These are phyloP conservation scores for Hymenoscyphus infarciens DNA, from an alignment of 2,329 filamentous ascomycete genomes.

Conservation along the genomic window DNA sequence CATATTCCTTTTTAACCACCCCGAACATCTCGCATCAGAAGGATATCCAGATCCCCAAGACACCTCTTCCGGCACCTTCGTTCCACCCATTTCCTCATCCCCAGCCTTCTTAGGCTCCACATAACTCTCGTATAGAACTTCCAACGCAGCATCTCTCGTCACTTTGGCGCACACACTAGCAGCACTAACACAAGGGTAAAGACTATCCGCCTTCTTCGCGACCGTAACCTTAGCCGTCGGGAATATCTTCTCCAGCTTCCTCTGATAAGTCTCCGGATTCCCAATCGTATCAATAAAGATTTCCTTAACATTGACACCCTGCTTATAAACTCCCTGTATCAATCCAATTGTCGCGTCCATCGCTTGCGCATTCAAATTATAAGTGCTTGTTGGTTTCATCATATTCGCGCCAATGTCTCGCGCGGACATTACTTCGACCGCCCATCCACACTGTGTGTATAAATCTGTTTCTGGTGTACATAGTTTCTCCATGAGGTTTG, in stretches of 20 bases:
- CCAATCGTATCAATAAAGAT: slow-evolving; percentile 97
- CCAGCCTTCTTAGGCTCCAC: slow-evolving; percentile 30
- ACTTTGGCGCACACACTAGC: slow-evolving; percentile 96
- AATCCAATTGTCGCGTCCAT: slow-evolving; percentile 86
- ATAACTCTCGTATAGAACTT: slow-evolving; percentile 60
- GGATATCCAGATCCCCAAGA: slow-evolving; percentile 93
- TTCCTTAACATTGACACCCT: slow-evolving; percentile 78
- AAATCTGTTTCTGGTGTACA: slow-evolving; percentile 64
- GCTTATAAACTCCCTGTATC: slow-evolving; percentile 71
- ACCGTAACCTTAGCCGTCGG: slow-evolving; percentile 73
- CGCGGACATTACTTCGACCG: slow-evolving; percentile 75
- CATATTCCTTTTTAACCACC: slow-evolving; percentile 83
- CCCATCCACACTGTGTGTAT: slow-evolving; percentile 73
- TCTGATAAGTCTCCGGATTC: slow-evolving; percentile 77
- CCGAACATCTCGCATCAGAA: slow-evolving; percentile 73
- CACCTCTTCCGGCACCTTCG: slow-evolving; percentile 38
- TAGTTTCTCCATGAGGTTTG: slow-evolving; percentile 63
- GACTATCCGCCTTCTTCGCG: slow-evolving; percentile 85
- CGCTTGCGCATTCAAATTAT: slow-evolving; percentile 95
- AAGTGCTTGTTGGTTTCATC: slow-evolving; percentile 45
- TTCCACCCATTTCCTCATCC: slow-evolving; percentile 24
- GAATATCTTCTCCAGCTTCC: slow-evolving; percentile 78
- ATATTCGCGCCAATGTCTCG: slow-evolving; percentile 38
- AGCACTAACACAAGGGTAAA: slow-evolving; percentile 90
- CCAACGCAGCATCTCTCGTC: slow-evolving; percentile 84